Percentiles rank a stretch among this genome's conserved stretches.
Evolutionary conservation across 495 filamentous ascomycete genomes (phyloP).

Genomic region (Zalerion maritima): DNA sequence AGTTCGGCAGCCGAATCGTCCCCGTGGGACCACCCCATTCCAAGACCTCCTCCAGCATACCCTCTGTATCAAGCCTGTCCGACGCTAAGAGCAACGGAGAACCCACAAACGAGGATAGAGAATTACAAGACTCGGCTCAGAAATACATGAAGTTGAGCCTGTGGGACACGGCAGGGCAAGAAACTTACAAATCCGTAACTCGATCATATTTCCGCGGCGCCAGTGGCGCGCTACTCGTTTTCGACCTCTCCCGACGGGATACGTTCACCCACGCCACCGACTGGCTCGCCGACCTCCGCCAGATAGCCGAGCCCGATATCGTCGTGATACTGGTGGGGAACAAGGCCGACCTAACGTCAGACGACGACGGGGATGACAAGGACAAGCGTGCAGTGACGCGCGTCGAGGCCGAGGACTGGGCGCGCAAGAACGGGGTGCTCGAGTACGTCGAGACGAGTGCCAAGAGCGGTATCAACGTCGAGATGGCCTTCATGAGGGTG

Average conservation of each 20-base stretch:
- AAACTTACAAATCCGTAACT: slow-evolving; percentile 92
- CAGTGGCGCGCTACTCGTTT: slow-evolving; percentile 81
- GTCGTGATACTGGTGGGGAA: slow-evolving; percentile 91
- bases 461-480: slow-evolving; percentile 85
- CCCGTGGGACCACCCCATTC: slow-evolving; percentile 70
- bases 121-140: slow-evolving; percentile 31
- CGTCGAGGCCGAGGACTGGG: slow-evolving; percentile 81
- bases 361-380: slow-evolving; percentile 20
- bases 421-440: slow-evolving; percentile 61
- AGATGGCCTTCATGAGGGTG: slow-evolving; percentile 81
- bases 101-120: no score
- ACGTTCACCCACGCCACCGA: slow-evolving; percentile 74
- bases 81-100: background rate
- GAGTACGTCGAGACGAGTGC: slow-evolving; percentile 92
- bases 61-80: slow-evolving; percentile 19
- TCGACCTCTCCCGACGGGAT: slow-evolving; percentile 75
- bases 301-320: slow-evolving; percentile 87
- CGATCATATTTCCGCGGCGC: slow-evolving; percentile 91
- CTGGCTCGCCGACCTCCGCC: slow-evolving; percentile 85
- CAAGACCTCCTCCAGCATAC: slow-evolving; percentile 18
- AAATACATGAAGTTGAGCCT: slow-evolving; percentile 65
- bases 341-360: slow-evolving; percentile 63
- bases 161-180: slow-evolving; percentile 96
- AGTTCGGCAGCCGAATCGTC: slow-evolving; percentile 90
- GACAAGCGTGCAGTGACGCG: slow-evolving; percentile 64